phyloP scores from a whole-genome alignment of 2,329 filamentous ascomycete species.

The Trichoderma sp. region DNA sequence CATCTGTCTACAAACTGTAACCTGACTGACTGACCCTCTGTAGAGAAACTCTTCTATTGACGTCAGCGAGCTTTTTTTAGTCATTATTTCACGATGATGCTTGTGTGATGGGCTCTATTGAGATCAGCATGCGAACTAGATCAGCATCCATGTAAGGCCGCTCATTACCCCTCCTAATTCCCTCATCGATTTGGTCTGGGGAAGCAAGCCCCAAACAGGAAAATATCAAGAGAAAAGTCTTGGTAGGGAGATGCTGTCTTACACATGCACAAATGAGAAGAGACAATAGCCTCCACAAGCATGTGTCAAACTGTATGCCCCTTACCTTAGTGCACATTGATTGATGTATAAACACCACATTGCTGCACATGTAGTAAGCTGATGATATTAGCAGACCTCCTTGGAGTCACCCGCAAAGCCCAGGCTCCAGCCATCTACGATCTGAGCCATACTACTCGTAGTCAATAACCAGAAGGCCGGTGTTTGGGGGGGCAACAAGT shows the following conservation, averaged over 20 bases:
- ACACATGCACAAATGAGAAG: not conserved
- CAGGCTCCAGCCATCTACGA: not conserved
- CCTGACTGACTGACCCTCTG: not conserved
- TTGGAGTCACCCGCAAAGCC: not conserved
- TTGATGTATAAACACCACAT: not conserved
- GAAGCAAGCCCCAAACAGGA: not conserved
- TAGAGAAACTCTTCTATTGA: not conserved
- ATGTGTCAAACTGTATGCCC: not conserved
- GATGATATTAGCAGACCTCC: not conserved
- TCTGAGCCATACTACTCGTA: not conserved
- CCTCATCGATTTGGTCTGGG: not conserved
- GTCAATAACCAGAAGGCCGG: not conserved
- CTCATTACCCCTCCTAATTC: not conserved
- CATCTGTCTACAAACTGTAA: not conserved
- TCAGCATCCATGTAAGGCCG: not conserved
- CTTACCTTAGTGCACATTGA: not conserved
- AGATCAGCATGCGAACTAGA: not conserved
- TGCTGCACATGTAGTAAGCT: not conserved
- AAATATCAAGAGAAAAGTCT: not conserved
- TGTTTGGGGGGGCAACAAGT: not conserved
- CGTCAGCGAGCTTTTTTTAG: not conserved
- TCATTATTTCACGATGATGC: not conserved
- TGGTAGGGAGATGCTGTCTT: not conserved
- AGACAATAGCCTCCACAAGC: not conserved
- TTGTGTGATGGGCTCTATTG: not conserved